phyloP scores from a whole-genome alignment of 805 yeast genomes.

The Kuraishia cidri region DNA sequence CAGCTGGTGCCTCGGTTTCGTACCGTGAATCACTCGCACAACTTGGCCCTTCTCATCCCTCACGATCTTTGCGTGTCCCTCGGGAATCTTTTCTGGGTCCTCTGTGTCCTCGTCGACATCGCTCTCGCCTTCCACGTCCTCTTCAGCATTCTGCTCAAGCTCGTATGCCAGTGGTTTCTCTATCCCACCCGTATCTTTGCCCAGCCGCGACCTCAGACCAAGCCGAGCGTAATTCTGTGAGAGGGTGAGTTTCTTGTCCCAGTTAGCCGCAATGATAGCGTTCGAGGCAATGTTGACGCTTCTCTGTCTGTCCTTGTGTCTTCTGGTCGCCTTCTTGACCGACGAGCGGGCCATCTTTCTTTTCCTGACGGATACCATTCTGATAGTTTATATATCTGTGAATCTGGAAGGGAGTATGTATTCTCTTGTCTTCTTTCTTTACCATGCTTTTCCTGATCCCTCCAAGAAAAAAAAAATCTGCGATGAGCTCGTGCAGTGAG shows the following conservation, averaged over 20 bases:
- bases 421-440: no score
- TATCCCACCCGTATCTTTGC: conserved; percentile 71
- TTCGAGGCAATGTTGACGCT: conserved; percentile 59
- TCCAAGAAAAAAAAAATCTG: not conserved
- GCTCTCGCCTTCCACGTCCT: conserved; percentile 21
- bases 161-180: conserved; percentile 37
- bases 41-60: conserved; percentile 67
- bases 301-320: conserved; percentile 61
- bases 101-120: conserved; percentile 26
- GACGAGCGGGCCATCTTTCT: conserved; percentile 76
- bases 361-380: conserved; percentile 56
- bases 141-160: conserved; percentile 19
- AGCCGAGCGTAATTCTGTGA: conserved; percentile 79
- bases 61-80: conserved; percentile 70
- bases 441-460: no score
- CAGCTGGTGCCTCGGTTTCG: conserved; percentile 24
- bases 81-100: conserved; percentile 56
- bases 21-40: conserved; percentile 59
- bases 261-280: conserved; percentile 78
- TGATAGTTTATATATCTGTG: no score
- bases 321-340: conserved; percentile 60
- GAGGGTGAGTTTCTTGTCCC: conserved; percentile 80
- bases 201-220: conserved; percentile 66
- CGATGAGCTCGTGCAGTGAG: not conserved
- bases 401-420: no score